These are phyloP conservation scores for Cryptosporidium ubiquitum DNA, from an alignment of 169 alveolate species.

Conservation along the genomic window DNA sequence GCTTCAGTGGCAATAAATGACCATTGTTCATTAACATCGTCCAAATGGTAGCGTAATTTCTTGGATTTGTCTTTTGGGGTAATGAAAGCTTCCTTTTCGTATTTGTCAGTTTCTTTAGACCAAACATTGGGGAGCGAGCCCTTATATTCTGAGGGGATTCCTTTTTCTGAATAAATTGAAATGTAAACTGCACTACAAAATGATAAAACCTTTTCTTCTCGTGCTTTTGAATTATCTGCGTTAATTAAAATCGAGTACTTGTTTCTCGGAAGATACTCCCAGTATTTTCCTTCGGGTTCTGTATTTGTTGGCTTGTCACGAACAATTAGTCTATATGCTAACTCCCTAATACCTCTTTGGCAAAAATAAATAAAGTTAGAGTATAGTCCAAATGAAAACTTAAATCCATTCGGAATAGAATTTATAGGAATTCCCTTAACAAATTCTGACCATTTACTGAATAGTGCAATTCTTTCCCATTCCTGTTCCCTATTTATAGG, in stretches of 20 bases:
- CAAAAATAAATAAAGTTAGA: slow-evolving; percentile 46
- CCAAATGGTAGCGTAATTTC: background rate
- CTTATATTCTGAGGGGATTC: slow-evolving; percentile 35
- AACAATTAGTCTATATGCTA: slow-evolving; percentile 49
- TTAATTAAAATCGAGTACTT: slow-evolving; percentile 26
- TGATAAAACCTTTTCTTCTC: slow-evolving; percentile 60
- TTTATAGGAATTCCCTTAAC: slow-evolving; percentile 41
- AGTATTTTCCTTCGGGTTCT: slow-evolving; percentile 61
- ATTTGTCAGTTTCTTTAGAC: slow-evolving; percentile 50
- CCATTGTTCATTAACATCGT: slow-evolving; percentile 67
- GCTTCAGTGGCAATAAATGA: slow-evolving; percentile 54
- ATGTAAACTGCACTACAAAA: slow-evolving; percentile 54
- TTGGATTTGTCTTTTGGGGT: slow-evolving; percentile 18
- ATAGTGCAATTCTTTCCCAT: slow-evolving; percentile 67
- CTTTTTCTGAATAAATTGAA: slow-evolving; percentile 49
- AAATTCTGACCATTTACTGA: slow-evolving; percentile 66
- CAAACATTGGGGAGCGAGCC: background rate
- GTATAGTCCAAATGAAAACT: slow-evolving; percentile 56
- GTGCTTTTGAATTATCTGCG: slow-evolving; percentile 57
- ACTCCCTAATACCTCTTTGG: slow-evolving; percentile 65
- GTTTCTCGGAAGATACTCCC: slow-evolving; percentile 62
- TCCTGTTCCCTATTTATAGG: slow-evolving; percentile 50
- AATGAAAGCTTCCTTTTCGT: slow-evolving; percentile 41
- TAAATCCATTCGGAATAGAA: slow-evolving; percentile 43
- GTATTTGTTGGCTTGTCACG: slow-evolving; percentile 37